Evolutionary conservation across 225 moss, liverwort and hornwort species (phyloP), one percentile per base, ranked within the genome.

Genomic region (Straminergon stramineum): DNA sequence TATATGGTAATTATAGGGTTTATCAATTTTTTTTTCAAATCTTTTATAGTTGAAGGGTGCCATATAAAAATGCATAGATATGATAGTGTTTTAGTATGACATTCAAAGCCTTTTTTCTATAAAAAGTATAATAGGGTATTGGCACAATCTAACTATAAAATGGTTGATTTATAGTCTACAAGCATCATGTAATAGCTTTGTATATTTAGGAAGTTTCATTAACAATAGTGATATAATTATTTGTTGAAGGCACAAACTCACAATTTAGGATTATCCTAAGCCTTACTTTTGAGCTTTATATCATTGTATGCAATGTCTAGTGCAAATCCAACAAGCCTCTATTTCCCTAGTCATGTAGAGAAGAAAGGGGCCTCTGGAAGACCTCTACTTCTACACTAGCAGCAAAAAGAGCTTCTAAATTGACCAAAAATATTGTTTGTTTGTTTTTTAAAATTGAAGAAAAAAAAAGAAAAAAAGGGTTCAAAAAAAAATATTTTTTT

Each of bases 41-140:
- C 43, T 43, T 27, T 16, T 27, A 73, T 27, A 43, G 15, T 73
- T 73, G 9, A 27, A 73, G 3, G 9, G 2, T 27, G 3, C 16
- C 1, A 43, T 43, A 41, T 41, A 26, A 41, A 71, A 41, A 14
- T 24, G 11, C 21, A 21, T 35, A 17, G 4, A 41, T 15, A 8
- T 71, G 5, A 41, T 0, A 70, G 0, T 41, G 2, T 2, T 15
- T 41, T 71, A 15, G 43, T 1, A 16, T 71, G 15, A 5, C 14
- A 24, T 27, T 0, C 26, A 0, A 3, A 27, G 5, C 9, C 8
- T 1, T 26, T 41, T 41, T 41, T 7, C 0, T 14, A 0, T 41
- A 41, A 71, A 71, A 41, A 4, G 0, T 27, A 27, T 26, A 1
- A 71, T 3, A 26, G 0, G 71, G 7, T 41, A 41, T 41, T 71